A percentile compares a stretch with the other conserved stretches of the same genome.
These are phyloP conservation scores for Pestalotiopsis sp. DNA, from an alignment of 2,329 filamentous ascomycete genomes.

Conservation along the genomic window DNA sequence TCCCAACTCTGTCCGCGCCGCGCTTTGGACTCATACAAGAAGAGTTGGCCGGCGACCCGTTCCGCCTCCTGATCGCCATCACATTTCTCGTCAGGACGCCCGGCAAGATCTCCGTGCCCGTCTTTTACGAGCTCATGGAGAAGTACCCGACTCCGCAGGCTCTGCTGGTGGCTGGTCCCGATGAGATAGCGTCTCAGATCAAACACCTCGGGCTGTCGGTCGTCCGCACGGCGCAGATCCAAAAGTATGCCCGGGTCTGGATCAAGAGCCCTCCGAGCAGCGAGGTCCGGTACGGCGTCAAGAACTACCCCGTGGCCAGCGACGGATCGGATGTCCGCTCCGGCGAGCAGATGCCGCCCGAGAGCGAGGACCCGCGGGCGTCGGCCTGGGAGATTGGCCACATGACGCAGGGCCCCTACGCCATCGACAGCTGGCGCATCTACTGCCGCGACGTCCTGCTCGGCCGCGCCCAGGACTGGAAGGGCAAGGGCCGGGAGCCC, in stretches of 20 bases:
- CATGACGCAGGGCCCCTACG: slow-evolving; percentile 80
- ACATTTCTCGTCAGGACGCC: slow-evolving; percentile 84
- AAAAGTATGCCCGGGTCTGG: slow-evolving; percentile 73
- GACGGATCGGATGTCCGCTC: slow-evolving; percentile 32
- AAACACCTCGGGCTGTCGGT: slow-evolving; percentile 71
- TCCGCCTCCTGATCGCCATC: slow-evolving; percentile 78
- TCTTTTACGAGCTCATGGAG: slow-evolving; percentile 69
- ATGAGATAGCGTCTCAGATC: slow-evolving; percentile 65
- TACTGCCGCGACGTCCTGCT: slow-evolving; percentile 84
- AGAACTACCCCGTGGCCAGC: slow-evolving; percentile 42
- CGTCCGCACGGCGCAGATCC: slow-evolving; percentile 68
- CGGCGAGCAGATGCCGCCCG: slow-evolving; percentile 29
- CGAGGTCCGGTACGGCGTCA: slow-evolving; percentile 56
- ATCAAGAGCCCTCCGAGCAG: slow-evolving; percentile 61
- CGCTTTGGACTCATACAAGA: slow-evolving; percentile 85
- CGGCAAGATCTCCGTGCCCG: slow-evolving; percentile 74
- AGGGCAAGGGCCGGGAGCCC: slow-evolving; percentile 53
- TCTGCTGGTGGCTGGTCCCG: slow-evolving; percentile 59
- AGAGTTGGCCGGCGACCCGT: slow-evolving; percentile 72
- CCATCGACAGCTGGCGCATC: slow-evolving; percentile 88
- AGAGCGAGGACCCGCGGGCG: slow-evolving; percentile 24
- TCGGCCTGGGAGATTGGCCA: slow-evolving; percentile 83
- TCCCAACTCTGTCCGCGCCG: slow-evolving; percentile 66
- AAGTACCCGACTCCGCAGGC: slow-evolving; percentile 67
- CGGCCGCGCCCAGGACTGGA: slow-evolving; percentile 67